Evolutionary conservation across 441 rosid species (phyloP).

Genomic region (Populus hybrid): DNA sequence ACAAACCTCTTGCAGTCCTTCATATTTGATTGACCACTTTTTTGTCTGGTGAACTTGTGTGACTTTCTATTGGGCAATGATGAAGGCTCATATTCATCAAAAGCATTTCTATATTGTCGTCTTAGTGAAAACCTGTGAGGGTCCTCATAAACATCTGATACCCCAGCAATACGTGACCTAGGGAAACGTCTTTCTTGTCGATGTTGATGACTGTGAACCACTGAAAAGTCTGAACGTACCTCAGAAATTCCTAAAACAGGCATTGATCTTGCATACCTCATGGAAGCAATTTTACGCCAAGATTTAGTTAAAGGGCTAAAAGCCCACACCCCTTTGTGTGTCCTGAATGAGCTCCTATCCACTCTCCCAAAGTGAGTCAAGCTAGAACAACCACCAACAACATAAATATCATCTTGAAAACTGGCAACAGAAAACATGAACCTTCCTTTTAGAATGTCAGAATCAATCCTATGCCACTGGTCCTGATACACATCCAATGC

Average conservation of each 20-base stretch:
- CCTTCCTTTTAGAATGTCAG: conserved; percentile 71
- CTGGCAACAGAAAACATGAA: conserved; percentile 83
- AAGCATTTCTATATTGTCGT: conserved; percentile 51
- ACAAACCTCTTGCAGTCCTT: conserved; percentile 57
- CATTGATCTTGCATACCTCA: conserved; percentile 87
- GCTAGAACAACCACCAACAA: conserved; percentile 89
- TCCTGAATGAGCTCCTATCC: conserved; percentile 81
- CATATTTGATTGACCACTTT: conserved; percentile 39
- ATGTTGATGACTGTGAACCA: conserved; percentile 47
- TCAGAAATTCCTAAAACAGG: conserved; percentile 74
- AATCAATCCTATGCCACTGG: conserved; percentile 73
- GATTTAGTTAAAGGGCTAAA: conserved; percentile 80
- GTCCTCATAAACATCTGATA: conserved; percentile 86
- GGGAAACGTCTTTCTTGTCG: conserved; percentile 72
- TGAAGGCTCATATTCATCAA: conserved; percentile 50
- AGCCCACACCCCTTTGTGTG: conserved; percentile 72
- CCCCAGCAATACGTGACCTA: conserved; percentile 63
- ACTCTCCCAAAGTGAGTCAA: conserved; percentile 58
- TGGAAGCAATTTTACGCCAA: conserved; percentile 77
- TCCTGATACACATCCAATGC: conserved; percentile 73
- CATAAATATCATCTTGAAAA: conserved; percentile 66
- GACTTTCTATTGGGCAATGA: conserved; percentile 41
- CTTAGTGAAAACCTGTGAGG: conserved; percentile 88
- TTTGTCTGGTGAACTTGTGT: conserved; percentile 48
- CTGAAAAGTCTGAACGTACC: conserved; percentile 59